Base-by-base conservation (phyloP, 2,329 filamentous ascomycete species). In the Aspergillus brunneoviolaceus region DNA sequence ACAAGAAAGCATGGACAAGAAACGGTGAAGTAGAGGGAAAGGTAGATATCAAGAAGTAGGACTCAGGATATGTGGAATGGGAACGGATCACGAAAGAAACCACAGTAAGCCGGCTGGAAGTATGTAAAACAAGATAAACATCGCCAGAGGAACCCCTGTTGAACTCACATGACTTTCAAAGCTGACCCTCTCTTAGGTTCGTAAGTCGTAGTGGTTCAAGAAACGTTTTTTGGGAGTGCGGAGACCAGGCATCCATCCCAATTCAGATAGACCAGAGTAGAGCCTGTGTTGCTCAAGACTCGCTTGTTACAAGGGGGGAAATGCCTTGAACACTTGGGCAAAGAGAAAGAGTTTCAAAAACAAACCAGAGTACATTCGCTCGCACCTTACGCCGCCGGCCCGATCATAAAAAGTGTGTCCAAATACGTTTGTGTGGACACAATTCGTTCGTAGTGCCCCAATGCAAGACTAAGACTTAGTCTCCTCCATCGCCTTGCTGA, bases 401-500 rank as follows among this genome's bases (percentile, higher is more conserved):
- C 16, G 16, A 50, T 42, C 48, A 64, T 57, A 47, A 59, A 55
- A 27, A 51, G 42, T 29, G 45, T 54, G 58, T 61, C 58, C 56
- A 58, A 59, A 58, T 60, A 60, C 52, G 60, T 52, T 60, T 55
- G 35, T 45, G 61, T 63, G 55, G 62, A 58, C 53, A 58, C 60
- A 58, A 58, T 49, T 35, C 39, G 53, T 66, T 55, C 51, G 45
- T 25, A 56, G 29, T 27, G 56, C 45, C 57, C 33, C 47, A 55
- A 49, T 31, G 45, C 19, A 51, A 21, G 50, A 57, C 47, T 65
- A 69, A 42, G 59, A 27, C 53, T 70, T 70, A n/a, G 57, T 63
- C 49, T 65, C 61, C 50, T 70, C 61, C 55, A 70, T 67, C 3
- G 57, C 58, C 48, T 61, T 35, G 7, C 48, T 60, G 10, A 70